Percentiles rank a stretch among this genome's conserved stretches.
Evolutionary conservation across 345 rosid genomes (phyloP).

Genomic region (Eucalyptus leucophloia): DNA sequence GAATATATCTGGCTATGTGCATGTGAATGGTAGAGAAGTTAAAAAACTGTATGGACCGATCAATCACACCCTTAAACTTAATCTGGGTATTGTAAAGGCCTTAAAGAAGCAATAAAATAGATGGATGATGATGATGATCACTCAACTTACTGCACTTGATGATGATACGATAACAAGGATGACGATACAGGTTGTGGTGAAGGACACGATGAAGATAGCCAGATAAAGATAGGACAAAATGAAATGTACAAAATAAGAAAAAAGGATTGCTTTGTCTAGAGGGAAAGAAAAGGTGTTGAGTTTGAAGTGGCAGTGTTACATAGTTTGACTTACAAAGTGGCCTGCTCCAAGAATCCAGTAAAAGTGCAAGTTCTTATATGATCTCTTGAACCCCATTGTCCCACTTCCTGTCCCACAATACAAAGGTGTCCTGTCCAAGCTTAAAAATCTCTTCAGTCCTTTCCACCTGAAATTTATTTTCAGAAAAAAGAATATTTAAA

Average conservation of each 20-base stretch:
- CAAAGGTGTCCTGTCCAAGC: slow-evolving; percentile 34
- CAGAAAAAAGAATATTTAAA: neutral
- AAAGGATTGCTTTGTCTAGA: neutral
- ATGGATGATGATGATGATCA: neutral
- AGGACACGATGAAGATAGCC: neutral
- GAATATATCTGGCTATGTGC: neutral
- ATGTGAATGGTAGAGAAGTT: neutral
- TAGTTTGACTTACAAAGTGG: slow-evolving; percentile 64
- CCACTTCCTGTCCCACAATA: slow-evolving; percentile 25
- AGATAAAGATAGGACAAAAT: neutral
- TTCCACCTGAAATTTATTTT: slow-evolving; percentile 49
- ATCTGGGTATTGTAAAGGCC: neutral
- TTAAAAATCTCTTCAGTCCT: slow-evolving; percentile 32
- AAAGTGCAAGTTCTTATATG: slow-evolving; percentile 64
- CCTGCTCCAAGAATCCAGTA: slow-evolving; percentile 98
- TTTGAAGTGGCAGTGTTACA: neutral
- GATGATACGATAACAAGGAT: neutral
- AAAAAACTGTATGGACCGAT: neutral
- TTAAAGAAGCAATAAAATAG: neutral
- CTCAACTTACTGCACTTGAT: neutral
- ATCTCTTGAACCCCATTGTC: slow-evolving; percentile 67
- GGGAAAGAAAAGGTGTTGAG: neutral
- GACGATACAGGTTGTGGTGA: neutral
- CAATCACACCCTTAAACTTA: neutral
- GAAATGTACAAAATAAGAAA: neutral